phyloP scores from a whole-genome alignment of 768 basidiomycete species.

The Tricholoma matsutake region DNA sequence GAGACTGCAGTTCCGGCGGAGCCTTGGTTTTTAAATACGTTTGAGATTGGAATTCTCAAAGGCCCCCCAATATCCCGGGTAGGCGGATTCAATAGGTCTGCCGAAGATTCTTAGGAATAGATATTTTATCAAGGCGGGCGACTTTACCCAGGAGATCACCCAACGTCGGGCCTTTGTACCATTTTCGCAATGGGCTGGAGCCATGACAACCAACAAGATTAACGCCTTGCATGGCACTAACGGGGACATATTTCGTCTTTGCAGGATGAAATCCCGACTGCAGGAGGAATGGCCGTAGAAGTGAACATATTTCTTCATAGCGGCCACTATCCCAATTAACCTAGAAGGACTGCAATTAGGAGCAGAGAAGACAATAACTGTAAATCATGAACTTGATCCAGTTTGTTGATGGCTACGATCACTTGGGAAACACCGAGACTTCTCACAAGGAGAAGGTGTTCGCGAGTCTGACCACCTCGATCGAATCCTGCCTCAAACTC shows the following conservation, averaged over 20 bases:
- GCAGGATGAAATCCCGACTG: slow-evolving; percentile 83
- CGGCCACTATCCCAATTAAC: slow-evolving; percentile 84
- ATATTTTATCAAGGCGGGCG: neutral
- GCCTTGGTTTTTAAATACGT: slow-evolving; percentile 89
- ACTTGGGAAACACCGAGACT: slow-evolving; percentile 91
- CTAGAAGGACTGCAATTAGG: slow-evolving; percentile 36
- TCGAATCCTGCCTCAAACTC: slow-evolving; percentile 98
- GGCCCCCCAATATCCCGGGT: slow-evolving; percentile 71
- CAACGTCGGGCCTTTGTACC: slow-evolving; percentile 88
- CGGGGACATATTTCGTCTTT: slow-evolving; percentile 83
- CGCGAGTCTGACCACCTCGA: slow-evolving; percentile 90
- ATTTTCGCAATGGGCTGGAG: slow-evolving; percentile 47
- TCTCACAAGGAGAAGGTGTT: slow-evolving; percentile 88
- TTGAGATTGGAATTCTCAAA: slow-evolving; percentile 85
- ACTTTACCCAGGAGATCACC: slow-evolving; percentile 74
- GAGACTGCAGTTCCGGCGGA: slow-evolving; percentile 75
- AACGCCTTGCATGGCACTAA: slow-evolving; percentile 86
- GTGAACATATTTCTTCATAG: slow-evolving; percentile 79
- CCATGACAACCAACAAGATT: slow-evolving; percentile 64
- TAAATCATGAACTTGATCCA: slow-evolving; percentile 68
- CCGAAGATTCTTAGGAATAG: neutral
- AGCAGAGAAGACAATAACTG: neutral
- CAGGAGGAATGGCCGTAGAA: slow-evolving; percentile 74
- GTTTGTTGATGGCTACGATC: slow-evolving; percentile 91
- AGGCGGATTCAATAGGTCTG: slow-evolving; percentile 83